A percentile compares a stretch with the other conserved stretches of the same genome.
Conservation (phyloP, 352 stramenopile genomes). For the Phytophthora idaei region DNA sequence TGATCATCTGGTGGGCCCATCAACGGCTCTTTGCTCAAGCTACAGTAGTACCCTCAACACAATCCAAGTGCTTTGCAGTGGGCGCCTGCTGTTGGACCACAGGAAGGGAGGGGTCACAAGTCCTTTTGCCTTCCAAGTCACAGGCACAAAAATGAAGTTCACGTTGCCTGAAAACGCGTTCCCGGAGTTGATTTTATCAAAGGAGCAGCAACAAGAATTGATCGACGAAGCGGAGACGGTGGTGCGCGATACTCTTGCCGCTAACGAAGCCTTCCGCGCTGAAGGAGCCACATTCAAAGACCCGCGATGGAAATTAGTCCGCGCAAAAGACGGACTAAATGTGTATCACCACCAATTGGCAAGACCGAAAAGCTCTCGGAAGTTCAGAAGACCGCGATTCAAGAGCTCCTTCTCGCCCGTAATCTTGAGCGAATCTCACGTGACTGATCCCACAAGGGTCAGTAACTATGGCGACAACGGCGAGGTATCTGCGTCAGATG, state of each 20-base stretch:
- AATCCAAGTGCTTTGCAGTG: not conserved
- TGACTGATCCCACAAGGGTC: not conserved
- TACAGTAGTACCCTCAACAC: not conserved
- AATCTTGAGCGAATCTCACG: not conserved
- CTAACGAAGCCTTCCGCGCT: not conserved
- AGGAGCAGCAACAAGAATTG: constrained; percentile 6
- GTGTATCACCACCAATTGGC: constrained; percentile 3
- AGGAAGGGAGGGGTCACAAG: not conserved
- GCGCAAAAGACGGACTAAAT: constrained; percentile 1
- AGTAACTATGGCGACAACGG: not conserved
- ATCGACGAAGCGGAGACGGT: constrained; percentile 4
- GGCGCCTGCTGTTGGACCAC: not conserved
- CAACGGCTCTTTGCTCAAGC: constrained; percentile 6
- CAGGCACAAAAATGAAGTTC: constrained; percentile 4
- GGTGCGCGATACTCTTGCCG: constrained; percentile 3
- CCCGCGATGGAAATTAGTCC: constrained; percentile 3
- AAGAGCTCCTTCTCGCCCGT: not conserved
- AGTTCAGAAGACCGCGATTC: not conserved
- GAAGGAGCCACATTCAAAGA: not conserved
- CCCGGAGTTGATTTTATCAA: not conserved
- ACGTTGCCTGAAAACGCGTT: not conserved
- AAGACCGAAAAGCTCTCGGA: not conserved
- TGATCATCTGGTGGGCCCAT: constrained; percentile 7
- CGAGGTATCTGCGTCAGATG: not conserved
- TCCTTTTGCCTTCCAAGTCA: not conserved